Evolutionary conservation across 805 yeast species (phyloP).

Genomic region (Kodamaea neixiangensis): DNA sequence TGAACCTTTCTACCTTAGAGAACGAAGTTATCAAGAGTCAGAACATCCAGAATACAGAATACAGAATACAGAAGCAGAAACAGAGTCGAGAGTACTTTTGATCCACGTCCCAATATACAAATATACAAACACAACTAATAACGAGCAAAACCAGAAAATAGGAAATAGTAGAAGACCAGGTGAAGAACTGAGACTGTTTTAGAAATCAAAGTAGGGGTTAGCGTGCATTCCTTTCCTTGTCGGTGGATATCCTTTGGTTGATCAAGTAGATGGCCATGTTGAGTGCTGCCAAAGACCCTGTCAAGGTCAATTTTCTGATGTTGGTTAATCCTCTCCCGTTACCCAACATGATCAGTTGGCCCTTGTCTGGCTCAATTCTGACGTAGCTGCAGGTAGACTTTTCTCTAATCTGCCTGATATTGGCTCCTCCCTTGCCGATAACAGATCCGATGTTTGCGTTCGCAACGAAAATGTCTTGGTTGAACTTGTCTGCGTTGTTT

Average conservation of each 20-base stretch:
- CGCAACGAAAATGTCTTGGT: conserved; percentile 75
- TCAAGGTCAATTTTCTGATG: conserved; percentile 61
- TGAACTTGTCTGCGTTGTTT: conserved; percentile 50
- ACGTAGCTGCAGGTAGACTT: conserved; percentile 73
- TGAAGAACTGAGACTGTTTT: neutral
- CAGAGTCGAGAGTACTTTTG: conserved; percentile 7
- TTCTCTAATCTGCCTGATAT: conserved; percentile 74
- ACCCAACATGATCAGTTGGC: conserved; percentile 50
- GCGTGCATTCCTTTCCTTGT: conserved; percentile 50
- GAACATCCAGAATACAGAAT: conserved; percentile 4
- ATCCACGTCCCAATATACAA: conserved; percentile 2
- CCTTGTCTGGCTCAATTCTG: conserved; percentile 61
- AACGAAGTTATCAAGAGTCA: conserved; percentile 1
- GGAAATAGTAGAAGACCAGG: neutral
- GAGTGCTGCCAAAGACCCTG: conserved; percentile 66
- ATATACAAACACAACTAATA: conserved; percentile 1
- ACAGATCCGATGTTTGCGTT: conserved; percentile 78
- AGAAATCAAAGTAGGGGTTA: conserved; percentile 2
- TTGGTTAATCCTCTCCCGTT: conserved; percentile 45
- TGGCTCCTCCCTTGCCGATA: conserved; percentile 85
- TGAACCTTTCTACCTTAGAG: too few relatives aligned
- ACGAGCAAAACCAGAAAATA: neutral
- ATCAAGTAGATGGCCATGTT: conserved; percentile 73
- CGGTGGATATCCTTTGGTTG: conserved; percentile 69
- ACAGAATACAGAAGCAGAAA: conserved; percentile 7